A percentile compares a stretch with the other conserved stretches of the same genome.
These are phyloP conservation scores for Skeletonema tropicum DNA, from an alignment of 108 stramenopile species.

Conservation along the genomic window DNA sequence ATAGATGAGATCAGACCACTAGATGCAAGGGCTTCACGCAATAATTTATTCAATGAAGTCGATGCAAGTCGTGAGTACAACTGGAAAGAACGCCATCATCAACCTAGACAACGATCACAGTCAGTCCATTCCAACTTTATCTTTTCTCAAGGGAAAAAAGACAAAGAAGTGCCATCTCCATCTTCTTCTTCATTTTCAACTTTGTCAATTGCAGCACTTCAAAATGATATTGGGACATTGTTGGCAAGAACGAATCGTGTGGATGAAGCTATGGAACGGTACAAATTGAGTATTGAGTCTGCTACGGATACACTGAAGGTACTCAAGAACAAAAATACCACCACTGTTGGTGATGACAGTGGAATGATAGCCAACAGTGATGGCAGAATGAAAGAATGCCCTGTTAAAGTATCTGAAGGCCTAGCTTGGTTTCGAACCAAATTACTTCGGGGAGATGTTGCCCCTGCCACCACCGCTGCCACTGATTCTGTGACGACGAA, in stretches of 20 bases:
- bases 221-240: constrained; percentile 43
- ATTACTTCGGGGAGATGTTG: constrained; percentile 25
- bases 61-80: neutral
- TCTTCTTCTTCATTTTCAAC: constrained; percentile 19
- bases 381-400: neutral
- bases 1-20: constrained; percentile 11
- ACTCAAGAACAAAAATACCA: neutral
- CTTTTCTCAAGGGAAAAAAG: neutral
- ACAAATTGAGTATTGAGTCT: constrained; percentile 21
- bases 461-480: neutral
- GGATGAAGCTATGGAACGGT: constrained; percentile 30
- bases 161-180: neutral
- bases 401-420: constrained; percentile 23
- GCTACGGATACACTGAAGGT: constrained; percentile 11
- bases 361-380: neutral
- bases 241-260: constrained; percentile 28
- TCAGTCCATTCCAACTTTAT: neutral
- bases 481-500: neutral
- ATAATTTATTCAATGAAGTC: neutral
- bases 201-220: constrained; percentile 26
- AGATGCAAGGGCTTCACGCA: neutral
- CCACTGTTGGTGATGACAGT: neutral
- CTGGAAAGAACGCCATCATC: neutral
- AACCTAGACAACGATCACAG: neutral
- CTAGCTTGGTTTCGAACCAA: constrained; percentile 42